phyloP scores from a whole-genome alignment of 1,139 yeast genomes.

The Hyphopichia wangnamkhiaoensis region DNA sequence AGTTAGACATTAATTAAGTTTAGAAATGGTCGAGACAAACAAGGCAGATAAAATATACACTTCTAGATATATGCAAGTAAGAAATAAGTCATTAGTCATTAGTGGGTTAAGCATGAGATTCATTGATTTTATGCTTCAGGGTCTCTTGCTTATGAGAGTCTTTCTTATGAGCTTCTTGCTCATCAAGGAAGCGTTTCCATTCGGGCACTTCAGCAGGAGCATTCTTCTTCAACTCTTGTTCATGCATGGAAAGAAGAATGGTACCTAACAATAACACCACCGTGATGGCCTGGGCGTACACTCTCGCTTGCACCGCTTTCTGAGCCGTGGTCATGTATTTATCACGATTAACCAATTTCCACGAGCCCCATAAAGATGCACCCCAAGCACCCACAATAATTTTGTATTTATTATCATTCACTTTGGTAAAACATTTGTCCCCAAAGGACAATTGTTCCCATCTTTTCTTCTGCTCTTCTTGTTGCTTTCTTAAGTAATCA shows the following conservation, averaged over 20 bases:
- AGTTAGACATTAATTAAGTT: too few relatives aligned
- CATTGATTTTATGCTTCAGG: too few relatives aligned
- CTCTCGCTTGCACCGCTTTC: slow-evolving; percentile 87
- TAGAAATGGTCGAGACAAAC: too few relatives aligned
- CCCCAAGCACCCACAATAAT: slow-evolving; percentile 82
- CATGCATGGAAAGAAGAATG: slow-evolving; percentile 59
- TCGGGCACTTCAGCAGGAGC: slow-evolving; percentile 35
- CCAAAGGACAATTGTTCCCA: slow-evolving; percentile 45
- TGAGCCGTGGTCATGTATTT: slow-evolving; percentile 73
- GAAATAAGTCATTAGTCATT: too few relatives aligned
- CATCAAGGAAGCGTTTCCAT: slow-evolving; percentile 31
- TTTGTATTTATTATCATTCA: slow-evolving; percentile 65
- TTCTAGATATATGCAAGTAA: too few relatives aligned
- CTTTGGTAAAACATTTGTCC: slow-evolving; percentile 44
- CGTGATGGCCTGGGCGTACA: slow-evolving; percentile 84
- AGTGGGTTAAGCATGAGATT: too few relatives aligned
- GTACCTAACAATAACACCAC: slow-evolving; percentile 63
- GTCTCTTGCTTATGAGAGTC: too few relatives aligned
- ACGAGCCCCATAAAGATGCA: slow-evolving; percentile 79
- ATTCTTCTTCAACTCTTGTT: slow-evolving; percentile 36
- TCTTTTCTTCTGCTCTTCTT: slow-evolving; percentile 37
- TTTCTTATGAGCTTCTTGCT: slow-evolving; percentile 12
- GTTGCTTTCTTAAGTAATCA: slow-evolving; percentile 14
- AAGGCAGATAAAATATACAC: too few relatives aligned
- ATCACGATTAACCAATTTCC: slow-evolving; percentile 72